Evolutionary conservation across 108 stramenopile species (phyloP), one percentile per base, ranked within the genome.

Genomic region (Nitzschia inconspicua): DNA sequence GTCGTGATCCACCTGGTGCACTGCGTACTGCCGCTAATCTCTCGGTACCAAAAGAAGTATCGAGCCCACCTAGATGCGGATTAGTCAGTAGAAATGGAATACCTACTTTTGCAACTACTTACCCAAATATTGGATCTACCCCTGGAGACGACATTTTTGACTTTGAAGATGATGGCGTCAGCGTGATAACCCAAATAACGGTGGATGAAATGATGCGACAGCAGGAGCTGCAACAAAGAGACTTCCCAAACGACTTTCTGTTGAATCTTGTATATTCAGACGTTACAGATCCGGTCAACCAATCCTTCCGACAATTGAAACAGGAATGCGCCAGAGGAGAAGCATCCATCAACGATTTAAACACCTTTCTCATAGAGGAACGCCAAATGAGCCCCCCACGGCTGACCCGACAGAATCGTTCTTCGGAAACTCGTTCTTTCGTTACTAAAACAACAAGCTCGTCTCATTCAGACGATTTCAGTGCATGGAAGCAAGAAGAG

Each of bases 31-130:
- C n/a, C n/a, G n/a, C n/a, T n/a, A n/a, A n/a, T n/a, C n/a, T n/a
- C n/a, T n/a, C n/a, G n/a, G n/a, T n/a, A 18, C 53, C 53, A 9
- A 54, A 54, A 32, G 53, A 54, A 20, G 31, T 54, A 46, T 16
- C 25, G n/a, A n/a, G n/a, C n/a, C n/a, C n/a, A n/a, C n/a, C n/a
- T n/a, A n/a, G n/a, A n/a, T n/a, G n/a, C n/a, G n/a, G n/a, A n/a
- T n/a, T n/a, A n/a, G n/a, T n/a, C n/a, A n/a, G n/a, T n/a, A n/a
- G n/a, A n/a, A n/a, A n/a, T n/a, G n/a, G n/a, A n/a, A n/a, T n/a
- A n/a, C n/a, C n/a, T n/a, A n/a, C n/a, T n/a, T n/a, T n/a, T n/a
- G n/a, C n/a, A n/a, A n/a, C n/a, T n/a, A n/a, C n/a, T n/a, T n/a
- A n/a, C n/a, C n/a, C n/a, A n/a, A n/a, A n/a, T n/a, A n/a, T n/a